A percentile compares a stretch with the other conserved stretches of the same genome.
These are phyloP conservation scores for Ophiostoma australiae DNA, from an alignment of 2,329 filamentous ascomycete genomes.

Conservation along the genomic window DNA sequence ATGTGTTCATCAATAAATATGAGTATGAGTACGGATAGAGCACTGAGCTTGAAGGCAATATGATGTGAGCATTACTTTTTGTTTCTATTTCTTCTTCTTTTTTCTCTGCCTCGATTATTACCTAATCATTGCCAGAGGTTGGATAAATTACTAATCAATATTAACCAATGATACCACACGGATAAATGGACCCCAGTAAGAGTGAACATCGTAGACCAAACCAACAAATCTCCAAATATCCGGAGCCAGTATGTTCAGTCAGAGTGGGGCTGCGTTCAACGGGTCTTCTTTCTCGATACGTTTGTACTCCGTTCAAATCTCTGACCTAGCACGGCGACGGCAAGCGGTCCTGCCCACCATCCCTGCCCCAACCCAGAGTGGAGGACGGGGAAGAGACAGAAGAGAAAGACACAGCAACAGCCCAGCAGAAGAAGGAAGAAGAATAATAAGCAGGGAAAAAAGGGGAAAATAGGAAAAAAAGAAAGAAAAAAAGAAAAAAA, in stretches of 20 bases:
- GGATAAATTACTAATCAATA: not conserved
- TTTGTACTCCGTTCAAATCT: conserved; percentile 12
- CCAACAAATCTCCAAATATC: not conserved
- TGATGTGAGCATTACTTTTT: no score
- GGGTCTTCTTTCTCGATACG: conserved; percentile 10
- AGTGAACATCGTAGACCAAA: not conserved
- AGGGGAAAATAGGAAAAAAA: not conserved
- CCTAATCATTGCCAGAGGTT: not conserved
- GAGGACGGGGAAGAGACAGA: not conserved
- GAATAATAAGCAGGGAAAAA: not conserved
- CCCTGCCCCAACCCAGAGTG: conserved; percentile 6
- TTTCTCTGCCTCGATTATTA: not conserved
- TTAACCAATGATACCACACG: not conserved
- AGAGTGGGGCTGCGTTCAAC: conserved; percentile 1
- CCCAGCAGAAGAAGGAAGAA: not conserved
- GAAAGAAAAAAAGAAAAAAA: not conserved
- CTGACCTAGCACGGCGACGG: conserved; percentile 27
- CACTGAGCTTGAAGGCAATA: no score
- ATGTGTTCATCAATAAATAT: not conserved
- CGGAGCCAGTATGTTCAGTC: conserved; percentile 4
- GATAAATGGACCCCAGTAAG: conserved; percentile 1
- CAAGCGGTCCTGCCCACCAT: conserved; percentile 30
- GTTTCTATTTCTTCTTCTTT: no score
- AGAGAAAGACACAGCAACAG: not conserved
- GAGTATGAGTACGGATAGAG: no score